phyloP scores from a whole-genome alignment of 176 grass and related monocot species.

The maize (Zea mays) region DNA sequence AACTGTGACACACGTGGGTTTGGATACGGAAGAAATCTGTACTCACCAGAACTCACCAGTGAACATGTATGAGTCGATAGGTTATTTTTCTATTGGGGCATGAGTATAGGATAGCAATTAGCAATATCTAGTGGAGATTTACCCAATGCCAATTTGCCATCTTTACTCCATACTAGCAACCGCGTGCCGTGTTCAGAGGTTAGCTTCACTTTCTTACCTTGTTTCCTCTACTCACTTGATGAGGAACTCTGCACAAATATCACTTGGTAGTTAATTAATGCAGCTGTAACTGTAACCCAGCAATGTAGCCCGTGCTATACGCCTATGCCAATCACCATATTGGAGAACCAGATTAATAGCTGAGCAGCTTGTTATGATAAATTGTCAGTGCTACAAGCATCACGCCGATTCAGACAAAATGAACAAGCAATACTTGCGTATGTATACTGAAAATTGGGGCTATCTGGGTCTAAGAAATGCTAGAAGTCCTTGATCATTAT shows the following conservation, averaged over 20 bases:
- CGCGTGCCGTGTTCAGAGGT: no score
- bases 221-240: not conserved
- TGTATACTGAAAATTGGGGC: constrained; percentile 12
- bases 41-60: no score
- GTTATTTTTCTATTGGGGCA: no score
- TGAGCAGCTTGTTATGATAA: not conserved
- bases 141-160: no score
- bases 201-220: no score
- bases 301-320: not conserved
- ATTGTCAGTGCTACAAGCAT: not conserved
- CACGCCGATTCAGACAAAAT: not conserved
- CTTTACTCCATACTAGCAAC: no score
- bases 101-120: no score
- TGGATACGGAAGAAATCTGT: no score
- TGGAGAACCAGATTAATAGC: not conserved
- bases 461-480: not conserved
- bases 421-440: not conserved
- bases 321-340: not conserved
- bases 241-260: not conserved
- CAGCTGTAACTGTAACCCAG: not conserved
- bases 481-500: constrained; percentile 47
- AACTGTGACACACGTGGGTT: no score
- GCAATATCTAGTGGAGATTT: no score
- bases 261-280: not conserved
- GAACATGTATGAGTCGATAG: no score